Conservation (phyloP, 2,329 filamentous ascomycete species). For the Fusarium sp. region DNA sequence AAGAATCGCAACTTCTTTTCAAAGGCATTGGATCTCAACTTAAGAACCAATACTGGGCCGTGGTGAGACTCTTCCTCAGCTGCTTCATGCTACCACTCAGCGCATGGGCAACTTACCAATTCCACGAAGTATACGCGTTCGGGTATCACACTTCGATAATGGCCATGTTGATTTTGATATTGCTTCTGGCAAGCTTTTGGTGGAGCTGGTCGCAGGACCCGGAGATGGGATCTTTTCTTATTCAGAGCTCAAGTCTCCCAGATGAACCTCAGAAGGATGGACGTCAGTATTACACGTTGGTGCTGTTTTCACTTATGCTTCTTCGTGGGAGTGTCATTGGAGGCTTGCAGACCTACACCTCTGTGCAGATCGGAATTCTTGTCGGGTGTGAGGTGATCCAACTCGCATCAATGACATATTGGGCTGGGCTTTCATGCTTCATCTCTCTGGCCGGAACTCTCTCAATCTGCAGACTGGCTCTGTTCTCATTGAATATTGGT, state of each 20-base stretch:
- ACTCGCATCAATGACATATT: not conserved
- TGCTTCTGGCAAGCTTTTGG: slow-evolving; percentile 43
- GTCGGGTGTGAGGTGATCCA: slow-evolving; percentile 25
- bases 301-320: slow-evolving; percentile 29
- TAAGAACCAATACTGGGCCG: slow-evolving; percentile 56
- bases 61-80: slow-evolving; percentile 78
- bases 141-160: slow-evolving; percentile 54
- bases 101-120: slow-evolving; percentile 78
- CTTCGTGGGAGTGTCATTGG: slow-evolving; percentile 31
- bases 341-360: slow-evolving; percentile 19
- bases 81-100: slow-evolving; percentile 81
- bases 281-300: slow-evolving; percentile 5
- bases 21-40: slow-evolving; percentile 53
- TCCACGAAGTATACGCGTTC: slow-evolving; percentile 51
- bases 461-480: slow-evolving; percentile 1
- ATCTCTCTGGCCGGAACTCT: slow-evolving; percentile 5
- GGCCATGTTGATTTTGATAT: slow-evolving; percentile 37
- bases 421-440: slow-evolving; percentile 1
- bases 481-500: slow-evolving; percentile 11
- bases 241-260: not conserved
- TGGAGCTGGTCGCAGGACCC: slow-evolving; percentile 42
- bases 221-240: slow-evolving; percentile 12
- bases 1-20: accelerated
- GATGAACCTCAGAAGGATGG: too few relatives aligned
- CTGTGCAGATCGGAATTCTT: slow-evolving; percentile 19